Conservation (phyloP, 2,329 filamentous ascomycete species). For the Claviceps citrina region DNA sequence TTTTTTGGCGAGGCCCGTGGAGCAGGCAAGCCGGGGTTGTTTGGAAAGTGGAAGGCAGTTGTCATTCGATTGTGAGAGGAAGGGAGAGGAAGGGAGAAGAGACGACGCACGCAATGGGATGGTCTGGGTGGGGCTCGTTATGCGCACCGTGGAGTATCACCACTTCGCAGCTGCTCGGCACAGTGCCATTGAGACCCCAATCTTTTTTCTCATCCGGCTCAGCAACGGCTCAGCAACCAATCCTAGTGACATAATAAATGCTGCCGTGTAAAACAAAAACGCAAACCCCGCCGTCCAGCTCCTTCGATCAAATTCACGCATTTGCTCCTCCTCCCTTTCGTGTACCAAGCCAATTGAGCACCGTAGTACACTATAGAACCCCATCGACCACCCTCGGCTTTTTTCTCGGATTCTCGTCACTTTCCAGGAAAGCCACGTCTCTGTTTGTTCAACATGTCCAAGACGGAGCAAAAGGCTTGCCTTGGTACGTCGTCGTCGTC, state of each 20-base stretch:
- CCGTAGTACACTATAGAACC: constrained; percentile 2
- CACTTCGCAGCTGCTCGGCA: background rate
- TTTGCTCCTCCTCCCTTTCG: too few species aligned
- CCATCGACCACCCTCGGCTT: background rate
- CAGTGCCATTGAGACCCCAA: constrained; percentile 1
- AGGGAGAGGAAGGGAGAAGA: too few species aligned
- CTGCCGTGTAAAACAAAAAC: constrained; percentile 3
- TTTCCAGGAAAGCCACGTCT: too few species aligned
- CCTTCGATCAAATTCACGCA: too few species aligned
- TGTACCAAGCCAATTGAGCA: too few species aligned
- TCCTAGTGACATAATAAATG: background rate
- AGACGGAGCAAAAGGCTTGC: constrained; percentile 44
- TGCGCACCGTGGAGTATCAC: background rate
- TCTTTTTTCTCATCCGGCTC: background rate
- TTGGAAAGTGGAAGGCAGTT: too few species aligned
- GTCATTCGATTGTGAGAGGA: too few species aligned
- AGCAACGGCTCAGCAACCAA: background rate
- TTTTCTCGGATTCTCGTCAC: background rate
- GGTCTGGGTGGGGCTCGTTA: too few species aligned
- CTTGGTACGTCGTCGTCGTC: constrained; percentile 37
- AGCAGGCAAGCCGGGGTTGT: too few species aligned
- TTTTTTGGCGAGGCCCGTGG: too few species aligned
- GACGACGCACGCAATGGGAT: too few species aligned
- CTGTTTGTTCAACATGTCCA: constrained; percentile 27
- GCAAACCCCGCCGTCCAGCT: too few species aligned